phyloP scores from a whole-genome alignment of 2,329 filamentous ascomycete species.

The Monosporascus sp. region DNA sequence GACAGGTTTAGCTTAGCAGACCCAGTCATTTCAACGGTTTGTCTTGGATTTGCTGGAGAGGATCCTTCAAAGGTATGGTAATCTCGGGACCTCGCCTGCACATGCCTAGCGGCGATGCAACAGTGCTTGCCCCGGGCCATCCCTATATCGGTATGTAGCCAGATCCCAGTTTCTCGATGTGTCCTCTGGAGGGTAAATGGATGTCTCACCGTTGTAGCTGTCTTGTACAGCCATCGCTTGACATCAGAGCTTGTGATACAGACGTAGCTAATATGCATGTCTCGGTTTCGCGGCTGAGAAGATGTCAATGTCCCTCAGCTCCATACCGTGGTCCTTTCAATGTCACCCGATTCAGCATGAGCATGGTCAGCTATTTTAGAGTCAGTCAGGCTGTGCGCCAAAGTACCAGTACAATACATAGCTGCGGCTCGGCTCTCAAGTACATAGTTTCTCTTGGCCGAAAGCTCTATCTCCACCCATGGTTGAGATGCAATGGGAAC shows the following conservation, averaged over 20 bases:
- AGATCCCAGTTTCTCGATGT: constrained; percentile 13
- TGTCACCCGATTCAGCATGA: too few relatives aligned
- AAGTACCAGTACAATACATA: background rate
- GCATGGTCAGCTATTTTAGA: too few relatives aligned
- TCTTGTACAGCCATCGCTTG: background rate
- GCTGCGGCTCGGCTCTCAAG: background rate
- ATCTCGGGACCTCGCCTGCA: constrained; percentile 34
- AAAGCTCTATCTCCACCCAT: background rate
- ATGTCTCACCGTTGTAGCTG: background rate
- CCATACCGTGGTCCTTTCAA: too few relatives aligned
- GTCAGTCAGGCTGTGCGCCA: too few relatives aligned
- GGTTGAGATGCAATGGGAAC: background rate
- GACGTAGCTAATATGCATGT: too few relatives aligned
- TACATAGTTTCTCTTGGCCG: background rate
- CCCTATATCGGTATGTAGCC: constrained; percentile 19
- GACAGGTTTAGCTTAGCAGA: constrained; percentile 12
- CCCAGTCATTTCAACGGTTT: constrained; percentile 36
- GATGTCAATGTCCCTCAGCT: too few relatives aligned
- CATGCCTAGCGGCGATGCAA: constrained; percentile 27
- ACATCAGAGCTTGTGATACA: background rate
- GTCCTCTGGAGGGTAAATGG: constrained; percentile 11
- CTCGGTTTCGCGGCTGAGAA: too few relatives aligned
- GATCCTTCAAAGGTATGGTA: constrained; percentile 17
- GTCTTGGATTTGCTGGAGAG: constrained; percentile 22
- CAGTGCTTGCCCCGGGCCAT: constrained; percentile 6